phyloP scores from a whole-genome alignment of 495 filamentous ascomycete species.

The Xeromyces bisporus region DNA sequence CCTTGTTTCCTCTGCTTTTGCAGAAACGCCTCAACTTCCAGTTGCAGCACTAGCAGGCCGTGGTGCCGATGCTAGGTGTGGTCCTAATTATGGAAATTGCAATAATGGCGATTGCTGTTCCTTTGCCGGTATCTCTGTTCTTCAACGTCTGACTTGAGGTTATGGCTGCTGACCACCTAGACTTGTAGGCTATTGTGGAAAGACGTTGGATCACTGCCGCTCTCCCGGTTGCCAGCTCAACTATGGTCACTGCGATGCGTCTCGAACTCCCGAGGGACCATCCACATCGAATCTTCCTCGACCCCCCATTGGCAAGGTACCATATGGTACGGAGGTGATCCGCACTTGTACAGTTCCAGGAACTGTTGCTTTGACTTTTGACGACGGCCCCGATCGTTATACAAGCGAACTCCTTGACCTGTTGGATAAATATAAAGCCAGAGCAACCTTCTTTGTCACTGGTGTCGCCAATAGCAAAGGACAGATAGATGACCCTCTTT shows the following conservation, averaged over 20 bases:
- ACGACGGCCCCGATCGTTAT: conserved; percentile 59
- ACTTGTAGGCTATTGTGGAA: conserved; percentile 43
- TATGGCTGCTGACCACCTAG: conserved; percentile 4
- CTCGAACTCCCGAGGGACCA: conserved; percentile 41
- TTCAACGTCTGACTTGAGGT: background rate
- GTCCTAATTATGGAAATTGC: conserved; percentile 32
- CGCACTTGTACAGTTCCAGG: conserved; percentile 46
- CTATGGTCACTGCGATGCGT: conserved; percentile 54
- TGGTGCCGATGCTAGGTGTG: conserved; percentile 19
- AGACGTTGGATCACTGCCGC: conserved; percentile 40
- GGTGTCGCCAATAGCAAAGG: conserved; percentile 62
- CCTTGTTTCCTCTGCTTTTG: conserved; percentile 4
- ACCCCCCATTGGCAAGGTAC: conserved; percentile 37
- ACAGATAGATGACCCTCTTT: conserved; percentile 41
- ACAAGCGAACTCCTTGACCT: conserved; percentile 53
- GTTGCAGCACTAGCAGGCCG: conserved; percentile 6
- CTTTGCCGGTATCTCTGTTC: conserved; percentile 32
- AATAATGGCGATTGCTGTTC: conserved; percentile 46
- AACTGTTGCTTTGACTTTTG: conserved; percentile 58
- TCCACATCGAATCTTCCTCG: conserved; percentile 43
- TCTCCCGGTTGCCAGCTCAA: conserved; percentile 55
- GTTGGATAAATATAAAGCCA: conserved; percentile 45
- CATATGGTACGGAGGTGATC: conserved; percentile 45
- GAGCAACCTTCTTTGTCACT: conserved; percentile 67
- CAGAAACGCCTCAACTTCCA: conserved; percentile 5